phyloP scores from a whole-genome alignment of 768 basidiomycete species.

The Tricholoma flavovirens region DNA sequence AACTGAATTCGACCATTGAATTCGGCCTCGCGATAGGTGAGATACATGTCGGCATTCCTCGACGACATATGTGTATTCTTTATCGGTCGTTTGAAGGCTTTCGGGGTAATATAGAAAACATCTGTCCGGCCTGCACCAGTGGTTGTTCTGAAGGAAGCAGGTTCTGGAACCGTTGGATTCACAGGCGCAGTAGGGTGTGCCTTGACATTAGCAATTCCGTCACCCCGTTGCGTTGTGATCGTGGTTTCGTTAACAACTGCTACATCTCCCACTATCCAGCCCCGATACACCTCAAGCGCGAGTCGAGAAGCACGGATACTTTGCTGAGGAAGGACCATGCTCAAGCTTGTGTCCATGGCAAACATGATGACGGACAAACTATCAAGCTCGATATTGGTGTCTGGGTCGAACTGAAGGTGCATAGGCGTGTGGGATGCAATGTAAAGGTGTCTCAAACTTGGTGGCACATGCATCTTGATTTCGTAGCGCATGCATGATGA shows the following conservation, averaged over 20 bases:
- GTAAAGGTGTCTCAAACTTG: slow-evolving; percentile 41
- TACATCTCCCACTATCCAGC: slow-evolving; percentile 58
- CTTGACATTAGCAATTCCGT: slow-evolving; percentile 44
- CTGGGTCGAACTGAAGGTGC: slow-evolving; percentile 17
- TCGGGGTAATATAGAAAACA: slow-evolving; percentile 37
- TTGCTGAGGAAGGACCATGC: slow-evolving; percentile 42
- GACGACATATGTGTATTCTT: slow-evolving; percentile 41
- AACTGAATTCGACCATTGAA: slow-evolving; percentile 45
- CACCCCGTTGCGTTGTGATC: slow-evolving; percentile 45
- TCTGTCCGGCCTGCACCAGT: slow-evolving; percentile 53
- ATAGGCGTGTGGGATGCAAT: slow-evolving; percentile 36
- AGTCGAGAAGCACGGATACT: slow-evolving; percentile 35
- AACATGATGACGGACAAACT: slow-evolving; percentile 41
- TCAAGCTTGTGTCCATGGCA: slow-evolving; percentile 23
- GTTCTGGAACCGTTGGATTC: slow-evolving; percentile 25
- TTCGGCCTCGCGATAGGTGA: slow-evolving; percentile 47
- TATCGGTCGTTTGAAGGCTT: slow-evolving; percentile 41
- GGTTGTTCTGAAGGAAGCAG: slow-evolving; percentile 37
- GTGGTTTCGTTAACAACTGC: slow-evolving; percentile 35
- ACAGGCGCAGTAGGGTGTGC: slow-evolving; percentile 35
- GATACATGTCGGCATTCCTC: slow-evolving; percentile 45
- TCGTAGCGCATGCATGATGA: slow-evolving; percentile 50
- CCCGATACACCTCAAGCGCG: slow-evolving; percentile 42
- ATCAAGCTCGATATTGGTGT: neutral
- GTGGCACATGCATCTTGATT: slow-evolving; percentile 45